Conservation (phyloP, 1,284 basidiomycete species). For the Ceratobasidium sp. region DNA sequence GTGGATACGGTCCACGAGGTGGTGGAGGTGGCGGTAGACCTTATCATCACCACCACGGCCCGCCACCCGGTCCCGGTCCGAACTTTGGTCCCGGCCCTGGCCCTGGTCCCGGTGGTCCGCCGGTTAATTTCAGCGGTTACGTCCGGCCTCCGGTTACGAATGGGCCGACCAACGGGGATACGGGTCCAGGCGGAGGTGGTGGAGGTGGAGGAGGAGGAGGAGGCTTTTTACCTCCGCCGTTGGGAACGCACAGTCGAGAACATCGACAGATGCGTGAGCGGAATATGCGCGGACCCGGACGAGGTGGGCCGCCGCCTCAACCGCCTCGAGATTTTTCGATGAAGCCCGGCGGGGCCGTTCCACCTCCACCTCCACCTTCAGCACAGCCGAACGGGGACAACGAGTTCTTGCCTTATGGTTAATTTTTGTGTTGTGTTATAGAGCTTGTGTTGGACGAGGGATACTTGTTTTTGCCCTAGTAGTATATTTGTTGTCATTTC, state of each 20-base stretch:
- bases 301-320: neutral
- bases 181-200: neutral
- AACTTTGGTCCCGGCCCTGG: constrained; percentile 15
- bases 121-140: constrained; percentile 35
- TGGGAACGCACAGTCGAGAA: constrained; percentile 38
- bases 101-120: constrained; percentile 18
- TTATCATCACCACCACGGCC: constrained; percentile 13
- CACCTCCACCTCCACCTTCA: neutral
- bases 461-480: neutral
- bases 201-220: constrained; percentile 8
- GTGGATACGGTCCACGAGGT: neutral
- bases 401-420: neutral
- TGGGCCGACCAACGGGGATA: neutral
- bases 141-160: neutral
- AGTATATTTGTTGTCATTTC: no score
- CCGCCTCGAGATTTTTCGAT: constrained; percentile 10
- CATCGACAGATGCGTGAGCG: constrained; percentile 35
- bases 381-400: neutral
- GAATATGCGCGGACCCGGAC: constrained; percentile 31
- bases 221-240: constrained; percentile 10
- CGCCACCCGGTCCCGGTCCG: constrained; percentile 5
- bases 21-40: neutral
- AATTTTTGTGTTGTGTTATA: neutral
- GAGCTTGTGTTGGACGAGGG: neutral
- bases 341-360: neutral